Evolutionary conservation across 352 stramenopile species (phyloP).

Genomic region (Pythium rishiriense): DNA sequence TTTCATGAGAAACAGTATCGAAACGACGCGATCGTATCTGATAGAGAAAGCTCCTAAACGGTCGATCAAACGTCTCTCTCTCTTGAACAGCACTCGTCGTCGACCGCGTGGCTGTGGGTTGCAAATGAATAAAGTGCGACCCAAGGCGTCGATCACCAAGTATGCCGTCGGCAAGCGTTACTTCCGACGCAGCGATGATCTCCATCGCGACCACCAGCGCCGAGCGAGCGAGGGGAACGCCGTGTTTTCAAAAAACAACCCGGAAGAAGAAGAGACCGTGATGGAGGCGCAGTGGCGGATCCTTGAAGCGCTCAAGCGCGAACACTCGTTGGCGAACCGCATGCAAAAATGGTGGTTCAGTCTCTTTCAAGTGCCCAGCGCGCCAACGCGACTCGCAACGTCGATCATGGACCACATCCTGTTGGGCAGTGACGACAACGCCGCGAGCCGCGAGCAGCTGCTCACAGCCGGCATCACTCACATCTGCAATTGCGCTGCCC

Average conservation of each 20-base stretch:
- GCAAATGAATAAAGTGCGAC: conserved; percentile 1
- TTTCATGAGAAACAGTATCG: conserved; percentile 12
- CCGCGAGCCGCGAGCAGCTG: conserved; percentile 41
- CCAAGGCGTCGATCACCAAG: conserved; percentile 25
- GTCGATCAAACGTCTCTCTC: neutral
- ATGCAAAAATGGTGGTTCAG: conserved; percentile 21
- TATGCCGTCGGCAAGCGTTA: conserved; percentile 43
- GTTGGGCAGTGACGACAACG: conserved; percentile 47
- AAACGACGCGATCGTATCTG: conserved; percentile 18
- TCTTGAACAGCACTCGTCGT: neutral
- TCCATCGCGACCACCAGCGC: conserved; percentile 36
- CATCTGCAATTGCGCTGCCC: conserved; percentile 60
- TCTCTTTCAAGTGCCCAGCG: conserved; percentile 8
- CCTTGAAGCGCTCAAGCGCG: conserved; percentile 13
- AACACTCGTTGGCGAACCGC: conserved; percentile 17
- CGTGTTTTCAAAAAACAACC: conserved; percentile 48
- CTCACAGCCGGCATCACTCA: conserved; percentile 50
- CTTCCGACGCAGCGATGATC: conserved; percentile 34
- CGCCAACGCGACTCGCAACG: conserved; percentile 1
- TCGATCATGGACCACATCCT: conserved; percentile 50
- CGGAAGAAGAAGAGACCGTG: conserved; percentile 51
- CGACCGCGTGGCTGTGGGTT: neutral
- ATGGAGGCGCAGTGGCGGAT: conserved; percentile 29
- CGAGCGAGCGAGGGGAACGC: conserved; percentile 32
- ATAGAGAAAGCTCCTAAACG: neutral